Percentiles rank a stretch among this genome's conserved stretches.
These are phyloP conservation scores for Rosa chinensis DNA, from an alignment of 306 rosid genomes.

Conservation along the genomic window DNA sequence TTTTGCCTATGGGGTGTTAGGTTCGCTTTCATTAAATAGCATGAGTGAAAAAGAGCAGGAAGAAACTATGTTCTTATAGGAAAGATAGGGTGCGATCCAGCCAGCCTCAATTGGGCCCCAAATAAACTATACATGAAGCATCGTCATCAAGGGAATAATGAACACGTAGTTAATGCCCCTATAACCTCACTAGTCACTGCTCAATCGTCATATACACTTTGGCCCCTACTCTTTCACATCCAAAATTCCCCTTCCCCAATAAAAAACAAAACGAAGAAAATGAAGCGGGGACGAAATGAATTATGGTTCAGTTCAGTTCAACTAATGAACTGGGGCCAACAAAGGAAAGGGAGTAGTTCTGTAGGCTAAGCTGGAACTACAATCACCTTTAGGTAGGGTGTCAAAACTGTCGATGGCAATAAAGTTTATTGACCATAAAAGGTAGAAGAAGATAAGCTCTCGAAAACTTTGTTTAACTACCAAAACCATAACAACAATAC, in stretches of 20 bases:
- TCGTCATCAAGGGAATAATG: slow-evolving; percentile 2
- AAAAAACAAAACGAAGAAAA: background rate
- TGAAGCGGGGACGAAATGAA: background rate
- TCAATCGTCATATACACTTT: background rate
- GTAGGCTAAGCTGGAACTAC: background rate
- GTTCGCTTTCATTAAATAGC: background rate
- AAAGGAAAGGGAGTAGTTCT: background rate
- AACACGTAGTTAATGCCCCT: background rate
- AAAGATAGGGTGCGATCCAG: slow-evolving; percentile 15
- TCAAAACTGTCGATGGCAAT: background rate
- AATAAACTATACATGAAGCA: slow-evolving; percentile 15
- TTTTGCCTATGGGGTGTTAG: background rate
- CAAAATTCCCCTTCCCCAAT: background rate
- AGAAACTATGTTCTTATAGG: slow-evolving; percentile 15
- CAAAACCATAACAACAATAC: background rate
- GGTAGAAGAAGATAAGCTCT: background rate
- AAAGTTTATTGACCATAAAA: background rate
- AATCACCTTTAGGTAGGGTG: slow-evolving; percentile 2
- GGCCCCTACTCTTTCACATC: background rate
- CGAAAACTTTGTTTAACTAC: background rate
- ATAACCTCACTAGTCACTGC: background rate
- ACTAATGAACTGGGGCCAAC: background rate
- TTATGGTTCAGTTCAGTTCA: slow-evolving; percentile 8
- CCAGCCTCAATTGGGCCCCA: slow-evolving; percentile 22
- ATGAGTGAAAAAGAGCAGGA: slow-evolving; percentile 13